These are phyloP conservation scores for Hydnomerulius pinastri DNA, from an alignment of 768 basidiomycete species.

Conservation along the genomic window DNA sequence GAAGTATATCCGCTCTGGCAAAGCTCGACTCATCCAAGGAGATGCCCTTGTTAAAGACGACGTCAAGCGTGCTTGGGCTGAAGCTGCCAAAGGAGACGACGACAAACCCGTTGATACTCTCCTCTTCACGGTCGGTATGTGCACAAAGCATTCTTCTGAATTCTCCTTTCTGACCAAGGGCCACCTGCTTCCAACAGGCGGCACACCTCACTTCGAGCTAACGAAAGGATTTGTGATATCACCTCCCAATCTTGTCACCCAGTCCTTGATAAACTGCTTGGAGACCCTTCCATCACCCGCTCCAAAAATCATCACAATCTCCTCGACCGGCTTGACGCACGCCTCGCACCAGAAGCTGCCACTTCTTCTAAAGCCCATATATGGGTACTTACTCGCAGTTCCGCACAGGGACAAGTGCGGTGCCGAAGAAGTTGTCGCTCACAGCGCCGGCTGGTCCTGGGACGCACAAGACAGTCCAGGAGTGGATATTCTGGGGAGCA, in stretches of 20 bases:
- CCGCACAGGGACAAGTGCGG: slow-evolving; percentile 67
- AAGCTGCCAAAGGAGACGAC: slow-evolving; percentile 32
- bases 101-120: slow-evolving; percentile 49
- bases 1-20: slow-evolving; percentile 47
- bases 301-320: slow-evolving; percentile 55
- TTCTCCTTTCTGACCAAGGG: too few relatives aligned
- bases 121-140: slow-evolving; percentile 63
- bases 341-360: slow-evolving; percentile 49
- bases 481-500: slow-evolving; percentile 42
- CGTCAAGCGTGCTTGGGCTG: slow-evolving; percentile 53
- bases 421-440: slow-evolving; percentile 49
- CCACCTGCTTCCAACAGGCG: slow-evolving; percentile 12
- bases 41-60: slow-evolving; percentile 59
- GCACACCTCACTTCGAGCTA: slow-evolving; percentile 42
- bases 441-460: slow-evolving; percentile 57
- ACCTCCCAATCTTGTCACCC: slow-evolving; percentile 61
- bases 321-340: slow-evolving; percentile 53
- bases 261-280: slow-evolving; percentile 55
- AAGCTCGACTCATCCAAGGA: slow-evolving; percentile 57
- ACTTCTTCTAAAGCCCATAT: slow-evolving; percentile 48
- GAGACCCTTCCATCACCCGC: slow-evolving; percentile 49
- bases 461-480: slow-evolving; percentile 43
- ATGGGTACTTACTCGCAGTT: slow-evolving; percentile 41
- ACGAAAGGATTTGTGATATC: slow-evolving; percentile 49
- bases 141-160: neutral